These are phyloP conservation scores for Aspergillus quadrilineatus DNA, from an alignment of 2,329 filamentous ascomycete species.

Conservation along the genomic window DNA sequence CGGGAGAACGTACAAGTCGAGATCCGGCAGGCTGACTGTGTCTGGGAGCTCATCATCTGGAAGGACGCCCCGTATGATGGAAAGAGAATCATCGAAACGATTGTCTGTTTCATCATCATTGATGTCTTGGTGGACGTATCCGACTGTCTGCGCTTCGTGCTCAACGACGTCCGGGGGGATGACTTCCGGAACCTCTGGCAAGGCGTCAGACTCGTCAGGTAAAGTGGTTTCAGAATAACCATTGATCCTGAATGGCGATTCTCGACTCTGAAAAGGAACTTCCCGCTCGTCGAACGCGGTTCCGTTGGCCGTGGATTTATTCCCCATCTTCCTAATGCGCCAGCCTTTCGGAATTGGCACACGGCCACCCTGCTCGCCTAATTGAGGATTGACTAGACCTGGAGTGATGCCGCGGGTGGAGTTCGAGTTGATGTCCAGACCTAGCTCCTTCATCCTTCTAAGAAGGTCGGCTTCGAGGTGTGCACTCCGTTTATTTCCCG, in stretches of 20 bases:
- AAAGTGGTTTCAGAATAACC: neutral
- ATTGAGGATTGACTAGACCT: slow-evolving; percentile 20
- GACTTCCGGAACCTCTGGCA: neutral
- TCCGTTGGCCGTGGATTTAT: neutral
- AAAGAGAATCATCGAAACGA: neutral
- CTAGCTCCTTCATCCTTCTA: slow-evolving; percentile 6
- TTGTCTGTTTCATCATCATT: neutral
- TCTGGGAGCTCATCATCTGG: slow-evolving; percentile 8
- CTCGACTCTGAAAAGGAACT: neutral
- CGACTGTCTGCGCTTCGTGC: neutral
- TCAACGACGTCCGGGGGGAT: neutral
- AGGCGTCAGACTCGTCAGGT: neutral
- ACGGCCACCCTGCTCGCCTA: slow-evolving; percentile 22
- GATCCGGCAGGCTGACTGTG: neutral
- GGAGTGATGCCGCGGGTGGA: slow-evolving; percentile 26
- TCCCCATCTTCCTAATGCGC: neutral
- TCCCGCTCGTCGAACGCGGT: neutral
- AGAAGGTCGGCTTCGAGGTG: slow-evolving; percentile 10
- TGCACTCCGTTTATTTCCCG: slow-evolving; percentile 24
- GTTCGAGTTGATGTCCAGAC: slow-evolving; percentile 16
- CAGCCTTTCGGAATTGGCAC: slow-evolving; percentile 16
- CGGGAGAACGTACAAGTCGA: slow-evolving; percentile 3
- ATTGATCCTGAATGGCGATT: neutral
- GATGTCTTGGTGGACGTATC: neutral
- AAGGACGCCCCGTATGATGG: slow-evolving; percentile 2